Evolutionary conservation across 192 early-diverging fungal species (phyloP).

Genomic region (Entomortierella parvispora): DNA sequence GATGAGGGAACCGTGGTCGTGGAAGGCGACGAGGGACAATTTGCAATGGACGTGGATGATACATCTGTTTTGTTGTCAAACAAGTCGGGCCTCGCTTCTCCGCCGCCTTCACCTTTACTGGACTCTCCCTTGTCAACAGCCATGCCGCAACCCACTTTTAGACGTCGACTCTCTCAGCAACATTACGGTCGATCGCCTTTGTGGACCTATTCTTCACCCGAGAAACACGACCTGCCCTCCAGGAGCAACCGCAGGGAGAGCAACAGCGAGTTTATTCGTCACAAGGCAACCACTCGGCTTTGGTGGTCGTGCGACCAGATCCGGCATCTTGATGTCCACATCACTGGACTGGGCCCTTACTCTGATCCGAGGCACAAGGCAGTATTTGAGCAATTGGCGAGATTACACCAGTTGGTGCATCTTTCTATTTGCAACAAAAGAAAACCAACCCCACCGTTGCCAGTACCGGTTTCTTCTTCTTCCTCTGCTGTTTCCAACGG

Average conservation of each 20-base stretch:
- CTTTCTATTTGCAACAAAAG: conserved; percentile 25
- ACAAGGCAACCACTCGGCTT: too few species aligned
- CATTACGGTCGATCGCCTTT: too few species aligned
- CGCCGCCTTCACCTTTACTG: too few species aligned
- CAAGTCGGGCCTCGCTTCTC: too few species aligned
- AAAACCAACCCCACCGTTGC: not conserved
- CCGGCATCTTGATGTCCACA: not conserved
- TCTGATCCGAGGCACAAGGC: not conserved
- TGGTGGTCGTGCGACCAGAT: not conserved
- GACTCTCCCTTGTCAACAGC: too few species aligned
- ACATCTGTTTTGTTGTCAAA: too few species aligned
- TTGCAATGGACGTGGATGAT: conserved; percentile 10
- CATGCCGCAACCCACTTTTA: too few species aligned
- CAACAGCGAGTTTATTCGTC: too few species aligned
- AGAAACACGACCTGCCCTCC: too few species aligned
- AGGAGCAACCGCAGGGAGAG: too few species aligned
- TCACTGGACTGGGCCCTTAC: not conserved
- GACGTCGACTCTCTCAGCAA: too few species aligned
- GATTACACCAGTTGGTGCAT: conserved; percentile 11
- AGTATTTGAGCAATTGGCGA: conserved; percentile 17
- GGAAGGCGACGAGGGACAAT: not conserved
- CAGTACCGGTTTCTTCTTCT: not conserved
- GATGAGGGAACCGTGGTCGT: not conserved
- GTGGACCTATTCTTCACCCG: too few species aligned
- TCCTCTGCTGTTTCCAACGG: not conserved